These are phyloP conservation scores for Lunasporangiospora selenospora DNA, from an alignment of 192 early-diverging fungal genomes.

Conservation along the genomic window DNA sequence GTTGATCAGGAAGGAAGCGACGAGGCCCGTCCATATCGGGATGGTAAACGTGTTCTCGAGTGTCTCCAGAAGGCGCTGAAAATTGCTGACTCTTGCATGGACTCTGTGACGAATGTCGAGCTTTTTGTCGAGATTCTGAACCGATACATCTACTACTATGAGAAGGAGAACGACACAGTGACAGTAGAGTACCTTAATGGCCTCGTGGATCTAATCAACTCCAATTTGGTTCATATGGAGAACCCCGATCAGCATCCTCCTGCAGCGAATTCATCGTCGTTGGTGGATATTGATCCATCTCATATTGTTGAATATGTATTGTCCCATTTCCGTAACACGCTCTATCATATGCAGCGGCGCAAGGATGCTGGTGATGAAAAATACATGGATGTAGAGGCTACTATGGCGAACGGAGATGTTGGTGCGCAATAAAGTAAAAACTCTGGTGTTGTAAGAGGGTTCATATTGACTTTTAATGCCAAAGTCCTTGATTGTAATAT, in stretches of 20 bases:
- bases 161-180: slow-evolving; percentile 87
- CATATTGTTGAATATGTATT: slow-evolving; percentile 69
- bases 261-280: slow-evolving; percentile 66
- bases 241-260: slow-evolving; percentile 71
- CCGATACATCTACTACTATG: slow-evolving; percentile 94
- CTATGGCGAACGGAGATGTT: slow-evolving; percentile 17
- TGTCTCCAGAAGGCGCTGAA: slow-evolving; percentile 95
- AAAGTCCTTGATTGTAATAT: too few species aligned
- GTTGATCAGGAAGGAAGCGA: slow-evolving; percentile 60
- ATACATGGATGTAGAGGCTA: slow-evolving; percentile 38
- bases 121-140: slow-evolving; percentile 99
- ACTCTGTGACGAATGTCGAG: slow-evolving; percentile 86
- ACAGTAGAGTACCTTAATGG: slow-evolving; percentile 94
- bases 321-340: slow-evolving; percentile 73
- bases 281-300: slow-evolving; percentile 64
- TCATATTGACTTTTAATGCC: too few species aligned
- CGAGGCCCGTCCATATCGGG: slow-evolving; percentile 72
- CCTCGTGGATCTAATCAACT: slow-evolving; percentile 94
- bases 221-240: slow-evolving; percentile 77
- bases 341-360: slow-evolving; percentile 65
- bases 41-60: slow-evolving; percentile 89
- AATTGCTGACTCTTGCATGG: slow-evolving; percentile 94
- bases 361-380: slow-evolving; percentile 49
- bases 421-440: too few species aligned
- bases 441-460: too few species aligned